Evolutionary conservation across 768 basidiomycete species (phyloP).

Genomic region (Gymnopilus junonius): DNA sequence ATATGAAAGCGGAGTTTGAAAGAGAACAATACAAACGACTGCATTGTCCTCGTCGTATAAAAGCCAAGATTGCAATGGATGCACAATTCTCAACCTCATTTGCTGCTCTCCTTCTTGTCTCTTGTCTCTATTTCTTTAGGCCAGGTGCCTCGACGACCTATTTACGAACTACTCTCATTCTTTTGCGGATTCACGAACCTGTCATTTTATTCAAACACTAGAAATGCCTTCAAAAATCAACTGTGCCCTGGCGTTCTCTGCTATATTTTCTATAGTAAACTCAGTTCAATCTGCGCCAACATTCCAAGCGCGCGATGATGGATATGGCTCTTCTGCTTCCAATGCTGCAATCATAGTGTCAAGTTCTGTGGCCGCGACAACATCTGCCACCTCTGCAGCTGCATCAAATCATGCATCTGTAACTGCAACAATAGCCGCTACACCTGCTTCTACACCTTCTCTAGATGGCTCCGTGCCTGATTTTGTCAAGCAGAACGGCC

Average conservation of each 20-base stretch:
- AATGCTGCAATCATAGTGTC: neutral
- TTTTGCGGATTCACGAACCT: constrained; percentile 4
- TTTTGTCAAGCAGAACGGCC: constrained; percentile 46
- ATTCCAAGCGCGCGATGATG: constrained; percentile 30
- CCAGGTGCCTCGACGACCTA: constrained; percentile 30
- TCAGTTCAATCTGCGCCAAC: constrained; percentile 41
- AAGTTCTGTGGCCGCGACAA: neutral
- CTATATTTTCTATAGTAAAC: constrained; percentile 27
- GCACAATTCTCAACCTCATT: neutral
- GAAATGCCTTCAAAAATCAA: constrained; percentile 23
- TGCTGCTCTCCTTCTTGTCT: constrained; percentile 9
- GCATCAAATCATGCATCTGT: neutral
- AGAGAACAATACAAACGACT: constrained; percentile 4
- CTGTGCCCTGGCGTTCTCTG: constrained; percentile 21
- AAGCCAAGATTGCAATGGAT: constrained; percentile 1
- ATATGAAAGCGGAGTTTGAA: constrained; percentile 10
- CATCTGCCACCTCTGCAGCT: neutral
- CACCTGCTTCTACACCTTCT: constrained; percentile 5
- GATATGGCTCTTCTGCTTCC: constrained; percentile 11
- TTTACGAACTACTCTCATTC: constrained; percentile 20
- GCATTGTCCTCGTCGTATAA: constrained; percentile 13
- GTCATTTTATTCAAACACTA: constrained; percentile 3
- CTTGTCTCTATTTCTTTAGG: constrained; percentile 20
- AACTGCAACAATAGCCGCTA: constrained; percentile 2
- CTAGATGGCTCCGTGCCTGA: constrained; percentile 8